Base-by-base conservation (phyloP, 2,329 filamentous ascomycete genomes). In the Cladosporium phlei region DNA sequence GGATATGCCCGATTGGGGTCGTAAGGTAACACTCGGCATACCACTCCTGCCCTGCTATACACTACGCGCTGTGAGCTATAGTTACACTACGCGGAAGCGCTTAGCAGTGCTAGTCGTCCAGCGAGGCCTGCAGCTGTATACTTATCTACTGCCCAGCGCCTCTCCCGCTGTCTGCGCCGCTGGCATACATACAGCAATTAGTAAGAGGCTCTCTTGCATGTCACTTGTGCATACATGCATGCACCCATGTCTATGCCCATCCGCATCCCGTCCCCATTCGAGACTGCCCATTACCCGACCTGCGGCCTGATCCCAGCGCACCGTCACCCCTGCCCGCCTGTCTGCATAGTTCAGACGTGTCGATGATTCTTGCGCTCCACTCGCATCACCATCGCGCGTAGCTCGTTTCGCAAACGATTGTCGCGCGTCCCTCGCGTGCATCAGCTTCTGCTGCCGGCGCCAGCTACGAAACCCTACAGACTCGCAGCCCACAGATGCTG, bases 341-440 rank as follows among this genome's bases (percentile, higher is more conserved):
- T n/a, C 27, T 19, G 11, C 38, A 30, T 30, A 25, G 17, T n/a
- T 9, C 28, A 30, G n/a, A n/a, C n/a, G n/a, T n/a, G n/a, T n/a
- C n/a, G n/a, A n/a, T n/a, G n/a, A n/a, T n/a, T n/a, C 28, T 14
- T n/a, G 10, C 28, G n/a, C 35, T 11, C 14, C 25, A n/a, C 38
- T 19, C 19, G 28, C 32, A 37, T 21, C 42, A 35, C 39, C 29
- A 42, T 45, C 28, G 42, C 32, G 19, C 42, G 28, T 33, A 33
- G 21, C 9, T 9, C 24, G 21, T 32, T 16, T 24, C 28, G 27
- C 24, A 14, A 29, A 28, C 24, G 32, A 24, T 33, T 35, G 24
- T 45, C 24, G 42, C 42, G 17, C 42, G n/a, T 28, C 29, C 24
- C 42, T 34, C 40, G 40, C 30, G 38, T 39, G 21, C 38, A 39